phyloP scores from a whole-genome alignment of 2,329 filamentous ascomycete species.

The Westerdykella aurantiaca region DNA sequence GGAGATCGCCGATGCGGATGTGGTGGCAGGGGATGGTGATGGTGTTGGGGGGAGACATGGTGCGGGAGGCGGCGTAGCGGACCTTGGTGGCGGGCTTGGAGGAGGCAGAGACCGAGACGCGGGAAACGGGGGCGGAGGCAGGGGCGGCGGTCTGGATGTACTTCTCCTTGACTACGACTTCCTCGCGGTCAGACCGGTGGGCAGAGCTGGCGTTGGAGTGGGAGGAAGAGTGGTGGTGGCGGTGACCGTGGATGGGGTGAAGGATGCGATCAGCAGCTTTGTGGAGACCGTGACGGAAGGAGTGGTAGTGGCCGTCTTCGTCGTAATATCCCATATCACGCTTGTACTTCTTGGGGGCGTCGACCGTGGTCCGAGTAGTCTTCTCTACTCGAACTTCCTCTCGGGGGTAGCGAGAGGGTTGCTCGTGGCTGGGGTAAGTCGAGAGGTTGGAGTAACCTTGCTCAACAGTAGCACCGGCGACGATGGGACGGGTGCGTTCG shows the following conservation, averaged over 20 bases:
- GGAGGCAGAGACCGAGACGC: constrained; percentile 29
- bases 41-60: constrained; percentile 65
- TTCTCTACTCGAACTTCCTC: constrained; percentile 47
- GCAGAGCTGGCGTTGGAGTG: constrained; percentile 32
- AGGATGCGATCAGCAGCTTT: constrained; percentile 60
- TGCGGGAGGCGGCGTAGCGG: constrained; percentile 18
- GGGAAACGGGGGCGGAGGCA: constrained; percentile 25
- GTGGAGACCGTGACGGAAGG: constrained; percentile 65
- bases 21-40: constrained; percentile 99
- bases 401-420: constrained; percentile 32
- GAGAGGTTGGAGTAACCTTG: constrained; percentile 32
- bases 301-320: constrained; percentile 71
- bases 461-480: constrained; percentile 44
- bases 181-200: constrained; percentile 33
- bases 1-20: constrained; percentile 96
- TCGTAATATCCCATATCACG: constrained; percentile 75
- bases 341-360: constrained; percentile 46
- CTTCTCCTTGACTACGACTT: constrained; percentile 46
- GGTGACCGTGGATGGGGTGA: constrained; percentile 57
- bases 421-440: constrained; percentile 36
- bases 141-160: constrained; percentile 25
- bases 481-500: constrained; percentile 53
- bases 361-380: constrained; percentile 48
- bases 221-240: constrained; percentile 42
- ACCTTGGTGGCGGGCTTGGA: constrained; percentile 32